Evolutionary conservation across 352 stramenopile genomes (phyloP).

Genomic region (Globisporangium splendens): DNA sequence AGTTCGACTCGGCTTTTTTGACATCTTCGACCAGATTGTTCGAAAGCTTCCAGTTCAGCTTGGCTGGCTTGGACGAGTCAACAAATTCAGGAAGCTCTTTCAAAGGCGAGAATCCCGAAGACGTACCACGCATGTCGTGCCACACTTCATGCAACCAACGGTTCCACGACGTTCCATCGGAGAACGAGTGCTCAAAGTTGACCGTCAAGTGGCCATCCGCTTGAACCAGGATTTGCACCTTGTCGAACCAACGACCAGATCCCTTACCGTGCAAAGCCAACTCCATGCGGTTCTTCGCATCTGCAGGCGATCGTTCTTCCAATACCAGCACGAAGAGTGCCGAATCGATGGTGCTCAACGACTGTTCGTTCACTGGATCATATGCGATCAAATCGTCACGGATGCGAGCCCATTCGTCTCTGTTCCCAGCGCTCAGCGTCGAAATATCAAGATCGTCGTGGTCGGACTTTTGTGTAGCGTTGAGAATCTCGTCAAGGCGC

Average conservation of each 20-base stretch:
- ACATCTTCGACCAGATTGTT: conserved; percentile 73
- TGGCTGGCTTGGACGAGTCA: conserved; percentile 35
- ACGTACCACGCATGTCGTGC: conserved; percentile 83
- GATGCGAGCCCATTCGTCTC: conserved; percentile 83
- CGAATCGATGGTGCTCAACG: conserved; percentile 82
- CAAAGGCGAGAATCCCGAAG: conserved; percentile 69
- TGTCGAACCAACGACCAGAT: conserved; percentile 91
- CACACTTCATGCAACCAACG: conserved; percentile 90
- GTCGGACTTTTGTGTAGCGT: conserved; percentile 36
- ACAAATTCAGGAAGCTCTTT: conserved; percentile 58
- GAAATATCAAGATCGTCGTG: conserved; percentile 66
- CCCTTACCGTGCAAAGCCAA: conserved; percentile 83
- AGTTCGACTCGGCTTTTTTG: conserved; percentile 68
- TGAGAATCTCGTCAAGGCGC: conserved; percentile 66
- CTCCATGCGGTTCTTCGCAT: conserved; percentile 74
- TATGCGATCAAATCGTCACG: conserved; percentile 67
- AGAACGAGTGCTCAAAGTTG: conserved; percentile 95
- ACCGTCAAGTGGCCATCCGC: conserved; percentile 82
- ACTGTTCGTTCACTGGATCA: conserved; percentile 66
- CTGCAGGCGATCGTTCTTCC: conserved; percentile 61
- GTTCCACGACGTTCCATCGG: conserved; percentile 91
- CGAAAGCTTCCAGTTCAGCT: conserved; percentile 72
- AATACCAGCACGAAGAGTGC: conserved; percentile 88
- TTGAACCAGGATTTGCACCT: conserved; percentile 88
- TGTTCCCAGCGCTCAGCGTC: conserved; percentile 77